Evolutionary conservation across 352 stramenopile genomes (phyloP).

Genomic region (Globisporangium okanoganense): DNA sequence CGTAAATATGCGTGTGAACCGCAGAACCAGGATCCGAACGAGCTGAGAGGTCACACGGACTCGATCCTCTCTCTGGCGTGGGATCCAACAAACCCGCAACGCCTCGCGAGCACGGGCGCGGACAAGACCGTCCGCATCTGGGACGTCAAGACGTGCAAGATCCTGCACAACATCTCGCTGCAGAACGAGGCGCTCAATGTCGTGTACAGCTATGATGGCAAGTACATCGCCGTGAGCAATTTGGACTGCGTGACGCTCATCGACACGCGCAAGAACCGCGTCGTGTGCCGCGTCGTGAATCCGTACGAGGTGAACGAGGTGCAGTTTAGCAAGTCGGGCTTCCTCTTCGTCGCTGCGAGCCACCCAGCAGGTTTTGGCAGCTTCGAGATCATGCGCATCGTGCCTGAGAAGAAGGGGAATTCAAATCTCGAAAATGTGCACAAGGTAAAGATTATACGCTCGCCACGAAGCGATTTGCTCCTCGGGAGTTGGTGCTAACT

Average conservation of each 20-base stretch:
- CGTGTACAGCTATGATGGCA: constrained; percentile 74
- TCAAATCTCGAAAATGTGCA: constrained; percentile 82
- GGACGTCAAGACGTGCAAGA: constrained; percentile 77
- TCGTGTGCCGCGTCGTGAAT: constrained; percentile 76
- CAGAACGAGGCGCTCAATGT: constrained; percentile 75
- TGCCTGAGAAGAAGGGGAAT: constrained; percentile 69
- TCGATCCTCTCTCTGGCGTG: constrained; percentile 67
- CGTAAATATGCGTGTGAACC: neutral
- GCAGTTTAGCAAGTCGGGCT: constrained; percentile 76
- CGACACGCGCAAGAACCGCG: constrained; percentile 75
- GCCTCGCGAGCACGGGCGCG: constrained; percentile 59
- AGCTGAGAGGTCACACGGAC: constrained; percentile 72
- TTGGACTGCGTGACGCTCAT: constrained; percentile 75
- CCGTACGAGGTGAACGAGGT: constrained; percentile 82
- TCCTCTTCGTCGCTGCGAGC: constrained; percentile 74
- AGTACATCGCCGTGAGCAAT: constrained; percentile 79
- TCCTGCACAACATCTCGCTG: constrained; percentile 71
- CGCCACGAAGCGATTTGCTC: too few relatives aligned
- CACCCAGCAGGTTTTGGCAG: constrained; percentile 72
- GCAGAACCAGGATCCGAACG: constrained; percentile 51
- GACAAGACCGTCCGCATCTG: constrained; percentile 86
- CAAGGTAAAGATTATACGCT: constrained; percentile 59
- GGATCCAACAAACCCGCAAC: constrained; percentile 60
- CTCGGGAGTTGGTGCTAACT: constrained; percentile 5
- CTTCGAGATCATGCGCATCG: constrained; percentile 82